Evolutionary conservation across 140 eudicot genomes (phyloP).

Genomic region (Flaveria floridana): DNA sequence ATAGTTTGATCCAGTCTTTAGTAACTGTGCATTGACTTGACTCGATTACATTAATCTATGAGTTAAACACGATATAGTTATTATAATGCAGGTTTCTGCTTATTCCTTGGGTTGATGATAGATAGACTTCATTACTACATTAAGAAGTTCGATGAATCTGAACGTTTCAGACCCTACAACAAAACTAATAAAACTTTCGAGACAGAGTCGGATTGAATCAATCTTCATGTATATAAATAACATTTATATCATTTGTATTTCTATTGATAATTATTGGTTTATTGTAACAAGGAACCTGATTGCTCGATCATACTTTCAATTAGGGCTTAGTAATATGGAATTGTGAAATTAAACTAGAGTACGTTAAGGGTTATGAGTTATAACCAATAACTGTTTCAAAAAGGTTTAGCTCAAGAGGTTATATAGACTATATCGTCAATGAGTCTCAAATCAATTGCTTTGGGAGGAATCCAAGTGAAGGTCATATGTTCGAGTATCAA

Average conservation of each 20-base stretch:
- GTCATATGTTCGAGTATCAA: too few species aligned
- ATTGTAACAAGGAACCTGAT: too few species aligned
- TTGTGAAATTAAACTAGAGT: too few species aligned
- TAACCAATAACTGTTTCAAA: too few species aligned
- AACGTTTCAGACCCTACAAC: slow-evolving; percentile 5
- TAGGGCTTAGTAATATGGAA: too few species aligned
- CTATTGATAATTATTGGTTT: neutral
- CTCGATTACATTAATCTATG: neutral
- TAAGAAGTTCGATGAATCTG: slow-evolving; percentile 35
- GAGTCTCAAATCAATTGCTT: too few species aligned
- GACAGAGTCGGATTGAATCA: slow-evolving; percentile 31
- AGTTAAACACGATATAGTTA: neutral
- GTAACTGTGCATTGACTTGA: neutral
- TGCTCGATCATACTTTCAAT: too few species aligned
- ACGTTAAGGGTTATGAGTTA: too few species aligned
- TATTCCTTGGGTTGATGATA: slow-evolving; percentile 67
- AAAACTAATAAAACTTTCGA: slow-evolving; percentile 18
- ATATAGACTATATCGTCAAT: too few species aligned
- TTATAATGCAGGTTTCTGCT: slow-evolving; percentile 50
- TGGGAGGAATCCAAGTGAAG: too few species aligned
- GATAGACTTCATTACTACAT: slow-evolving; percentile 75
- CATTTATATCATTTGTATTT: neutral
- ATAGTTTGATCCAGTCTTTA: neutral
- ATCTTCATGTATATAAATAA: neutral
- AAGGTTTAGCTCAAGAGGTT: too few species aligned